These are phyloP conservation scores for Trichosporon ovoides DNA, from an alignment of 1,284 basidiomycete genomes.

Conservation along the genomic window DNA sequence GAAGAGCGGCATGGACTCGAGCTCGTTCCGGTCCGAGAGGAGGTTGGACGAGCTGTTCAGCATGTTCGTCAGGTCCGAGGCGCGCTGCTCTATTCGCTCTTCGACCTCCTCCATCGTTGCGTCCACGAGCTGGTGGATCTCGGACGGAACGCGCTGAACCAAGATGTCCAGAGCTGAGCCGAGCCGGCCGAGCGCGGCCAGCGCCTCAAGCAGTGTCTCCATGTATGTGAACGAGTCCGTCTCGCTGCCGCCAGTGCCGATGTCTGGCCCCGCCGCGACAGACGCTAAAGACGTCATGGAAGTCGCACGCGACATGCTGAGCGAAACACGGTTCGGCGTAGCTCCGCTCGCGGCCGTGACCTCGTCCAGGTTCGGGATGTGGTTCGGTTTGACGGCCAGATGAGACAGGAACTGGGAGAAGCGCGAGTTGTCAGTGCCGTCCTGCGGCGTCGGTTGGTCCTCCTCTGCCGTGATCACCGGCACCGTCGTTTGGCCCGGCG, in stretches of 20 bases:
- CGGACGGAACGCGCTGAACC: slow-evolving; percentile 73
- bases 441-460: slow-evolving; percentile 11
- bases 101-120: slow-evolving; percentile 19
- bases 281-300: slow-evolving; percentile 54
- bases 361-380: slow-evolving; percentile 59
- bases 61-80: slow-evolving; percentile 62
- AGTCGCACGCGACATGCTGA: slow-evolving; percentile 7
- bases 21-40: slow-evolving; percentile 13
- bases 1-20: slow-evolving; percentile 21
- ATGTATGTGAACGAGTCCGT: slow-evolving; percentile 77
- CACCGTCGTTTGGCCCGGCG: slow-evolving; percentile 63
- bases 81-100: slow-evolving; percentile 13
- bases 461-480: slow-evolving; percentile 20
- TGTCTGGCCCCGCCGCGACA: background rate
- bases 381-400: slow-evolving; percentile 64
- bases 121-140: slow-evolving; percentile 57
- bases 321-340: background rate
- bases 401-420: slow-evolving; percentile 62
- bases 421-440: slow-evolving; percentile 20
- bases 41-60: slow-evolving; percentile 52
- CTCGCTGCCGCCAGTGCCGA: background rate
- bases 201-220: slow-evolving; percentile 88
- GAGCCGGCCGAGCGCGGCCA: slow-evolving; percentile 84
- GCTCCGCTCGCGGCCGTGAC: slow-evolving; percentile 9
- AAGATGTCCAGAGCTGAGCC: slow-evolving; percentile 79